Evolutionary conservation across 176 grass and related monocot species (phyloP).

Genomic region (Cenchrus fungigraminus): DNA sequence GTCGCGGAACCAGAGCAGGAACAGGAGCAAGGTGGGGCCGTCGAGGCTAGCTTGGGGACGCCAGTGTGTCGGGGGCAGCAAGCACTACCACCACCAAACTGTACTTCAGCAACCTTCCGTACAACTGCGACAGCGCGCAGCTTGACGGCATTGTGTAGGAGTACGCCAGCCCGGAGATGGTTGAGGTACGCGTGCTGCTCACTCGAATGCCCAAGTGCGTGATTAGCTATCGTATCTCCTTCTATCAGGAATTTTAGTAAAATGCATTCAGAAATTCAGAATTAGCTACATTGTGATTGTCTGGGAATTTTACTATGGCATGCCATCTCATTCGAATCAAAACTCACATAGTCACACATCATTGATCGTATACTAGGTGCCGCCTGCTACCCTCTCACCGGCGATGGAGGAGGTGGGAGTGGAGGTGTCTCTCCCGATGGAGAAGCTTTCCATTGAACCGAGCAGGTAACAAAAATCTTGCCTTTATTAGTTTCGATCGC

Average conservation of each 20-base stretch:
- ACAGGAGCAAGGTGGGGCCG: not conserved
- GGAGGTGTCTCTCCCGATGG: constrained; percentile 26
- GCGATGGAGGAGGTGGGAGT: constrained; percentile 33
- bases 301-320: not conserved
- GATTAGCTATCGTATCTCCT: not conserved
- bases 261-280: not conserved
- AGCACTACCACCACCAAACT: constrained; percentile 57
- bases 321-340: not conserved
- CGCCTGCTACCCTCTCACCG: constrained; percentile 4
- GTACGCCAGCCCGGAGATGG: constrained; percentile 82
- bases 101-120: constrained; percentile 92
- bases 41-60: not conserved
- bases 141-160: constrained; percentile 88
- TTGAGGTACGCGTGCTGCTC: constrained; percentile 59
- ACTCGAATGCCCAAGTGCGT: too few relatives aligned
- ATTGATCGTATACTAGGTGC: not conserved
- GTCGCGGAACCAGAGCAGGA: not conserved
- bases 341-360: too few relatives aligned
- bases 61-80: not conserved
- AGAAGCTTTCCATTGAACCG: constrained; percentile 23
- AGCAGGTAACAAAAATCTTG: constrained; percentile 9
- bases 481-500: too few relatives aligned
- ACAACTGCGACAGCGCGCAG: constrained; percentile 92
- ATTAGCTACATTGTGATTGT: not conserved
- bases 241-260: not conserved